Base-by-base conservation (phyloP, 2,329 filamentous ascomycete species). In the Seiridium unicorne region DNA sequence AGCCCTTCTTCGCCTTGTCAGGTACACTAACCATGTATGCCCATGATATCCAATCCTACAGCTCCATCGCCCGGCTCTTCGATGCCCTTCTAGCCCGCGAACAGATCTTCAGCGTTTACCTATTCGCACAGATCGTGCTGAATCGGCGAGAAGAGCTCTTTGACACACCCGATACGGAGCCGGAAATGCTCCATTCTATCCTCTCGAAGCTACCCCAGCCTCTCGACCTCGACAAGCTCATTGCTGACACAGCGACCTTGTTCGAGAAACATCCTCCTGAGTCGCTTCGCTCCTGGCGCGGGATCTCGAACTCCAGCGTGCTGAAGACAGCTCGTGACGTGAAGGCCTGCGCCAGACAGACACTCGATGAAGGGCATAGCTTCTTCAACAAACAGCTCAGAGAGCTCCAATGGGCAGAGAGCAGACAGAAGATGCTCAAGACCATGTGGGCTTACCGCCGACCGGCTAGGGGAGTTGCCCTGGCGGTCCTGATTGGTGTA, bases 1-100 rank as follows among this genome's bases (percentile, higher is more conserved):
- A 93, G 70, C 94, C 95, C 1, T 97, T 93, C 74, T 99, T 97
- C 74, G 95, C 95, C 4, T 82, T 99, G 4, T 88, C 92, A n/a
- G 93, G 92, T 53, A 97, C 93, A 0, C 83, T 99, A 48, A 99
- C 96, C 40, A 88, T 99, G 79, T 99, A 97, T 74, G 93, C 95
- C 18, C 95, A 99, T 76, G 94, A 98, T 73, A 93, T 99, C 62
- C 89, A 95, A 74, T 88, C 89, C 47, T 97, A 97, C 72, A 85
- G 86, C 63, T 90, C 94, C 66, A 98, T 99, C 70, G 86, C 93
- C 40, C 87, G 95, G 32, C 79, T 99, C 1, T 99, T 97, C 73
- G 95, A 99, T 76, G 93, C 94, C 58, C 84, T 99, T 53, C 82
- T 99, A 4, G 92, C 94, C 3, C 86, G 86, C 54, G 92, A 96